A percentile compares a stretch with the other conserved stretches of the same genome.
These are phyloP conservation scores for Endocarpon pusillum DNA, from an alignment of 495 filamentous ascomycete species.

Conservation along the genomic window DNA sequence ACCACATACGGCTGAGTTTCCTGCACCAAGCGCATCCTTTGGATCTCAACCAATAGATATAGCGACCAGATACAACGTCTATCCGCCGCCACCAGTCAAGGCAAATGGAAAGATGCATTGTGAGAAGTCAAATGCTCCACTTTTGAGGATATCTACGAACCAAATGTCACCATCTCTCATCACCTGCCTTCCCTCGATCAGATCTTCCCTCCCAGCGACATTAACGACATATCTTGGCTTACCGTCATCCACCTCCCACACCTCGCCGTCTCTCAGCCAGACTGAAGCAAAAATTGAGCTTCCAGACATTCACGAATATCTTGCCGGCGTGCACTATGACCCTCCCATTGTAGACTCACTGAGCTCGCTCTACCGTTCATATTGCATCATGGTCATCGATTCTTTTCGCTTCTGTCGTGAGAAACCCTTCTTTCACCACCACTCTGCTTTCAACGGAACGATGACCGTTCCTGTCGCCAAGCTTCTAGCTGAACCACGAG, in stretches of 20 bases:
- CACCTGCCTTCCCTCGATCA: neutral
- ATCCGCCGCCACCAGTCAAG: too few species aligned
- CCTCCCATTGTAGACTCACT: conserved; percentile 66
- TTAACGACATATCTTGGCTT: too few species aligned
- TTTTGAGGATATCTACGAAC: neutral
- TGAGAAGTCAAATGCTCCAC: too few species aligned
- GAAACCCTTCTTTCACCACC: conserved; percentile 87
- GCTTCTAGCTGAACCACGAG: conserved; percentile 59
- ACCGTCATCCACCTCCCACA: neutral
- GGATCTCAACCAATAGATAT: neutral
- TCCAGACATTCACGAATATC: conserved; percentile 58
- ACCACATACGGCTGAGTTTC: neutral
- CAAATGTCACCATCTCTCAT: neutral
- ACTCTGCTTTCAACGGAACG: conserved; percentile 86
- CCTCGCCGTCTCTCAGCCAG: neutral
- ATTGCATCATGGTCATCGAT: conserved; percentile 88
- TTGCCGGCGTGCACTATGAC: conserved; percentile 48
- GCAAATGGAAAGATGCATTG: too few species aligned
- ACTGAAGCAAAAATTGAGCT: conserved; percentile 44
- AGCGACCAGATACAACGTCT: too few species aligned
- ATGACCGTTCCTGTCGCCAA: conserved; percentile 96
- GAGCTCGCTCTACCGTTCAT: conserved; percentile 72
- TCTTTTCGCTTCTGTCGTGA: conserved; percentile 90
- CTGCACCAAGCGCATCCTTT: neutral
- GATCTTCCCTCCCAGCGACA: neutral